These are phyloP conservation scores for Pythium guiyangense DNA, from an alignment of 352 stramenopile species.

Conservation along the genomic window DNA sequence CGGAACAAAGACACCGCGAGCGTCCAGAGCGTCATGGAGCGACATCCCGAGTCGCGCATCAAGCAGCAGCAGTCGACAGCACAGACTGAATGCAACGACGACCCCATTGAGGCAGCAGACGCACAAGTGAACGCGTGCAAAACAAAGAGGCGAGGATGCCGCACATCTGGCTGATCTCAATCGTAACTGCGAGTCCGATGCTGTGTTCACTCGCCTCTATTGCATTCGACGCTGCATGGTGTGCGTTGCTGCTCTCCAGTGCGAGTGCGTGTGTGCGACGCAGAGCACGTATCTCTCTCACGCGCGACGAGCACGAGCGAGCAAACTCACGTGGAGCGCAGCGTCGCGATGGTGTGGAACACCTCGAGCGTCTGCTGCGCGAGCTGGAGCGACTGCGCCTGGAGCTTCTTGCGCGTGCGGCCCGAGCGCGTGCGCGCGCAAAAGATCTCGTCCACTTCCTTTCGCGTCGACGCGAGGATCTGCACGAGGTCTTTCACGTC, in stretches of 20 bases:
- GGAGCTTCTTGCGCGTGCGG: slow-evolving; percentile 64
- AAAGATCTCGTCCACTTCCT: slow-evolving; percentile 34
- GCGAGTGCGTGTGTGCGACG: too few species aligned
- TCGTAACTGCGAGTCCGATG: too few species aligned
- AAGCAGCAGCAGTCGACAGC: neutral
- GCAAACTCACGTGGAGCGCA: slow-evolving; percentile 16
- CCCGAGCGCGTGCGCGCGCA: slow-evolving; percentile 49
- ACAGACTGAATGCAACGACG: neutral
- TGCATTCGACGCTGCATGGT: too few species aligned
- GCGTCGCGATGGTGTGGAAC: slow-evolving; percentile 50
- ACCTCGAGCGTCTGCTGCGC: slow-evolving; percentile 57
- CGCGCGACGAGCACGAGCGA: too few species aligned
- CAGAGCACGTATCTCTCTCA: too few species aligned
- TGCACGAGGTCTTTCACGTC: slow-evolving; percentile 60
- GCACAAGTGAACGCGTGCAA: slow-evolving; percentile 39
- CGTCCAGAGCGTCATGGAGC: neutral
- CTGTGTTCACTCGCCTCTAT: too few species aligned
- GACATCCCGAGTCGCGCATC: neutral
- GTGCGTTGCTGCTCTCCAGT: too few species aligned
- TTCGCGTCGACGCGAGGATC: slow-evolving; percentile 47
- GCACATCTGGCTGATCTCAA: too few species aligned
- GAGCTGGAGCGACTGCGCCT: slow-evolving; percentile 54
- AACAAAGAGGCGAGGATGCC: too few species aligned
- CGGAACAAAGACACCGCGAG: neutral
- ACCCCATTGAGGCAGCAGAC: neutral